A percentile compares a stretch with the other conserved stretches of the same genome.
Conservation (phyloP, 2,329 filamentous ascomycete genomes). For the Neonectria punicea region DNA sequence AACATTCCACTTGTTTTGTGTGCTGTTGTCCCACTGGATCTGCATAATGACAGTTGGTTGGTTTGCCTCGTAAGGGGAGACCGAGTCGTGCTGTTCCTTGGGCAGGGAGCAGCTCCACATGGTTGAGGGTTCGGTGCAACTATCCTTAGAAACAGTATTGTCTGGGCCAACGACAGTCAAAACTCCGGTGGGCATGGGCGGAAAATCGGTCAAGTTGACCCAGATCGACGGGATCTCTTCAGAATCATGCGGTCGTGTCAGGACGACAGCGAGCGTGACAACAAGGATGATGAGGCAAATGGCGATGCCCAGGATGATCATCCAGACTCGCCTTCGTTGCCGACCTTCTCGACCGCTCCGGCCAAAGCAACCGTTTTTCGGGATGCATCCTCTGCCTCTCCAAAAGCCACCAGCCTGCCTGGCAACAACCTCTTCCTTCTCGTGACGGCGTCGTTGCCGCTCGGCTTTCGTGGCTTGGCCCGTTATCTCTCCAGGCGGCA, state of each 20-base stretch:
- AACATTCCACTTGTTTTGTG: slow-evolving; percentile 61
- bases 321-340: slow-evolving; percentile 69
- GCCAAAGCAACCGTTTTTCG: slow-evolving; percentile 72
- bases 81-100: slow-evolving; percentile 76
- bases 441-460: slow-evolving; percentile 64
- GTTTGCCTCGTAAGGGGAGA: slow-evolving; percentile 70
- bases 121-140: slow-evolving; percentile 77
- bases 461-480: slow-evolving; percentile 59
- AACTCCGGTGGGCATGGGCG: slow-evolving; percentile 86
- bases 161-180: slow-evolving; percentile 81
- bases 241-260: slow-evolving; percentile 50
- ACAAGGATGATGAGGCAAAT: slow-evolving; percentile 66
- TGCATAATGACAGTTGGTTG: slow-evolving; percentile 84
- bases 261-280: slow-evolving; percentile 66
- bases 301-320: slow-evolving; percentile 61
- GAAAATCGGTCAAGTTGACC: slow-evolving; percentile 88
- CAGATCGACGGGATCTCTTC: slow-evolving; percentile 63
- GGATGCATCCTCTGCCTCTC: slow-evolving; percentile 73
- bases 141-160: slow-evolving; percentile 69
- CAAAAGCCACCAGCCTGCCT: slow-evolving; percentile 69
- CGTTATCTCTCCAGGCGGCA: slow-evolving; percentile 53
- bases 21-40: slow-evolving; percentile 76
- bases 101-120: slow-evolving; percentile 90
- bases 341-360: slow-evolving; percentile 71
- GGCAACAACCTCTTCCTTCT: slow-evolving; percentile 73